phyloP scores from a whole-genome alignment of 2,329 filamentous ascomycete genomes.

The Verticillium longisporum region DNA sequence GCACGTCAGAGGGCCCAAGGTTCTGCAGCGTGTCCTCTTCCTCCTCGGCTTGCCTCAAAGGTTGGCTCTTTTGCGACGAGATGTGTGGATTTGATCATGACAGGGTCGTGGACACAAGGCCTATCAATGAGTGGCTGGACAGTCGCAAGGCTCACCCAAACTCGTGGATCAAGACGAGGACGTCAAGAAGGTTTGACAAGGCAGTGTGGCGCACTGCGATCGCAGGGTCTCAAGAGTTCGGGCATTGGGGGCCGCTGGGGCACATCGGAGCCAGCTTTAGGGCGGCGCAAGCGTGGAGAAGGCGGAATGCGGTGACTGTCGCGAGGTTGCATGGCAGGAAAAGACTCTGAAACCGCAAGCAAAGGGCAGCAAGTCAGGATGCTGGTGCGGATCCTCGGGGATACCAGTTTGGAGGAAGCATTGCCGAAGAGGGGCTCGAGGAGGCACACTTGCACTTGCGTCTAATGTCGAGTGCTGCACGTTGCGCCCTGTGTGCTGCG shows the following conservation, averaged over 20 bases:
- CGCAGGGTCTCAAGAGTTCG: slow-evolving; percentile 3
- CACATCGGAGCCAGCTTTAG: slow-evolving; percentile 7
- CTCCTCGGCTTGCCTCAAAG: background rate
- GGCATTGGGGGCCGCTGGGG: background rate
- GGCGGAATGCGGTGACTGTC: slow-evolving; percentile 23
- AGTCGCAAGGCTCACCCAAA: background rate
- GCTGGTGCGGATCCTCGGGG: background rate
- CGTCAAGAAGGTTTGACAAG: background rate
- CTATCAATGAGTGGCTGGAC: background rate
- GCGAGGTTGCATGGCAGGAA: slow-evolving; percentile 20
- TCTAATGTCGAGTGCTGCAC: background rate
- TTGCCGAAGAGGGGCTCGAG: background rate
- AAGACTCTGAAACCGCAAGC: slow-evolving; percentile 2
- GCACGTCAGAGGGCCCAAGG: background rate
- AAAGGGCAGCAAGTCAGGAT: background rate
- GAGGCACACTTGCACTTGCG: background rate
- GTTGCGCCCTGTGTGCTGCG: background rate
- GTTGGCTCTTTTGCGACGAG: background rate
- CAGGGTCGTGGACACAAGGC: background rate
- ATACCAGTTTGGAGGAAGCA: background rate
- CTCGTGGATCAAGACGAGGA: background rate
- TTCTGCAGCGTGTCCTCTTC: background rate
- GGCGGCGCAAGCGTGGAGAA: slow-evolving; percentile 17
- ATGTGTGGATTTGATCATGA: background rate
- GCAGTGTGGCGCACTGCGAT: background rate